phyloP scores from a whole-genome alignment of 2,329 filamentous ascomycete species.

The Venturia carpophila region DNA sequence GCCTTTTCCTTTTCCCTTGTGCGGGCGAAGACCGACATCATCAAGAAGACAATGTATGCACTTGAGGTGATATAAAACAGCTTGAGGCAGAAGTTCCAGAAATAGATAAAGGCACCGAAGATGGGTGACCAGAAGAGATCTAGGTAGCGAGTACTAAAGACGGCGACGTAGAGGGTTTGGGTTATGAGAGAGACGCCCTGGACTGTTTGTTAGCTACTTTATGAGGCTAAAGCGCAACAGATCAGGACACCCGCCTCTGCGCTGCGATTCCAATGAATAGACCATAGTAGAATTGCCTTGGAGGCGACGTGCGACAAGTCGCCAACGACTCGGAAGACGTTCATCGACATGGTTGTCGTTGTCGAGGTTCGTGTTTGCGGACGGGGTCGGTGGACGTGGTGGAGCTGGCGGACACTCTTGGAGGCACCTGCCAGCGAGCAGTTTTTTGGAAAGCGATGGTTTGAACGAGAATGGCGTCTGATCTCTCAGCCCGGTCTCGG shows the following conservation, averaged over 20 bases:
- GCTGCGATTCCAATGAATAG: conserved; percentile 80
- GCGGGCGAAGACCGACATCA: conserved; percentile 78
- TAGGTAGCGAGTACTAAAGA: conserved; percentile 81
- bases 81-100: conserved; percentile 78
- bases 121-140: conserved; percentile 58
- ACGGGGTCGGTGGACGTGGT: neutral
- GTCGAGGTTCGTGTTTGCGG: neutral
- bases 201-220: conserved; percentile 15
- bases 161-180: conserved; percentile 75
- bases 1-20: conserved; percentile 85
- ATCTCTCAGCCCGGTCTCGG: neutral
- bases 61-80: conserved; percentile 79
- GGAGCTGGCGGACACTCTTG: conserved; percentile 3
- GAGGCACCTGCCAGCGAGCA: neutral
- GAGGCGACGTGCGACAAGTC: conserved; percentile 79
- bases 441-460: neutral
- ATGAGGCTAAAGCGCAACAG: neutral
- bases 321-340: conserved; percentile 65
- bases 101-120: conserved; percentile 30
- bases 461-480: neutral
- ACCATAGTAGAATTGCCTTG: conserved; percentile 83
- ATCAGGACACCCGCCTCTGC: conserved; percentile 52
- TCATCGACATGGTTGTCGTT: conserved; percentile 25
- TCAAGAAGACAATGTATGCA: conserved; percentile 77
- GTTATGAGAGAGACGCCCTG: conserved; percentile 79